Base-by-base conservation (phyloP, 257 asterid species). In the Apocynum venetum region DNA sequence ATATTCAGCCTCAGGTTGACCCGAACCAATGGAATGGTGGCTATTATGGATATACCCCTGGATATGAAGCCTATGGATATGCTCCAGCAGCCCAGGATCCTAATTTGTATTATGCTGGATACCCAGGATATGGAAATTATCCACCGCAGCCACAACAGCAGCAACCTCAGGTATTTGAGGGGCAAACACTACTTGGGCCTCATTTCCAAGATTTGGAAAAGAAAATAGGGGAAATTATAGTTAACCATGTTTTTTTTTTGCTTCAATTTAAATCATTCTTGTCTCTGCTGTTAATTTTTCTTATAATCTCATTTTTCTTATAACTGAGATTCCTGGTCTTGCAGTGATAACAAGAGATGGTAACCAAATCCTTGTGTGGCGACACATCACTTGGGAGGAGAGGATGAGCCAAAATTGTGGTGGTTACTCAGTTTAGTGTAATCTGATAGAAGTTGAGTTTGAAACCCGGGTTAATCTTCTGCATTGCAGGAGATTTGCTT, bases 131-230 rank as follows among this genome's bases (percentile, higher is more conserved):
- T 85, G 80, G 88, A 12, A 90, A 85, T 84, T 93, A 91, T 78
- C 97, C 90, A 80, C 95, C 90, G 74, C 98, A 89, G 79, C 93
- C 92, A 64, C 96, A 89, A 49, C 97, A 93, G 97, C 75, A 72
- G 76, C 76, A 53, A 31, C 61, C 76, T 52, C 76, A 72, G 76
- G 76, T 72, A 72, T 40, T 14, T 3, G 19, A 15, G 1, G 9
- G 36, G 35, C 64, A 63, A 35, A 6, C 44, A 63, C 44, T 63
- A 36, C 25, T 25, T 60, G 40, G 67, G 12, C 12, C 5, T 60
- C 31, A 3, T 65, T 10, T 2, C 47, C 71, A 65, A 12, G 14
- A 12, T 36, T 63, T 20, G 38, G 13, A 20, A 6, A 57, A 57
- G 35, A 20, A 31, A 57, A 20, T 60, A 2, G 67, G 5, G 15